Percentiles rank a stretch among this genome's conserved stretches.
phyloP scores from a whole-genome alignment of 202 grass and related monocot genomes.

The Setaria italica region DNA sequence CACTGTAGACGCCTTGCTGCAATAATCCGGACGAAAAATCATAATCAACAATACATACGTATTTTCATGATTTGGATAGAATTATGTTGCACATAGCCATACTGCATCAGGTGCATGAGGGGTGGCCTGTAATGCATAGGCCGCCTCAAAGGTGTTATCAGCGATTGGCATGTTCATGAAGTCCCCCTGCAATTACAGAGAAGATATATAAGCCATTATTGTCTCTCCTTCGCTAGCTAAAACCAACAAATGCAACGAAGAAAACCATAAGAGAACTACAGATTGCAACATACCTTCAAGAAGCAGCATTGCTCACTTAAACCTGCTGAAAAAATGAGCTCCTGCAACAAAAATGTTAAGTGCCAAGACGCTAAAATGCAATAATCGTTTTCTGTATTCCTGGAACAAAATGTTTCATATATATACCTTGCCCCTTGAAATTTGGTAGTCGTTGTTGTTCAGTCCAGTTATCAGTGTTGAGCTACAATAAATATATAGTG shows the following conservation, averaged over 20 bases:
- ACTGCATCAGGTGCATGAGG: slow-evolving; percentile 68
- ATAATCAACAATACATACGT: too few species aligned
- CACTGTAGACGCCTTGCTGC: slow-evolving; percentile 42
- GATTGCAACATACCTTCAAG: slow-evolving; percentile 53
- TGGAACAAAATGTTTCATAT: too few species aligned
- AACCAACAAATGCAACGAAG: background rate
- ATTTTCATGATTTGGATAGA: background rate
- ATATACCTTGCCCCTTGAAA: slow-evolving; percentile 46
- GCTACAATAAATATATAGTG: slow-evolving; percentile 21
- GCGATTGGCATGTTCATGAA: slow-evolving; percentile 74
- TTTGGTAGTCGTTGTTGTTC: slow-evolving; percentile 80
- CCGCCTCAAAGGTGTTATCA: slow-evolving; percentile 61
- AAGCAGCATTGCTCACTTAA: slow-evolving; percentile 52
- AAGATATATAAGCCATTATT: background rate
- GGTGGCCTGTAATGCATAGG: slow-evolving; percentile 67
- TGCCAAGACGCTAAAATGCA: too few species aligned
- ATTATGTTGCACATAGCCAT: background rate
- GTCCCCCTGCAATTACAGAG: slow-evolving; percentile 48
- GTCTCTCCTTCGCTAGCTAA: background rate
- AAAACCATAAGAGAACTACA: background rate
- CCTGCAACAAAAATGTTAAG: slow-evolving; percentile 25
- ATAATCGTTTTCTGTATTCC: too few species aligned
- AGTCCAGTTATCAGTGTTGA: slow-evolving; percentile 59
- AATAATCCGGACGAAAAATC: background rate
- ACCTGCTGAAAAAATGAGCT: slow-evolving; percentile 47